Base-by-base conservation (phyloP, 2,329 filamentous ascomycete species). In the Exophiala sideris region DNA sequence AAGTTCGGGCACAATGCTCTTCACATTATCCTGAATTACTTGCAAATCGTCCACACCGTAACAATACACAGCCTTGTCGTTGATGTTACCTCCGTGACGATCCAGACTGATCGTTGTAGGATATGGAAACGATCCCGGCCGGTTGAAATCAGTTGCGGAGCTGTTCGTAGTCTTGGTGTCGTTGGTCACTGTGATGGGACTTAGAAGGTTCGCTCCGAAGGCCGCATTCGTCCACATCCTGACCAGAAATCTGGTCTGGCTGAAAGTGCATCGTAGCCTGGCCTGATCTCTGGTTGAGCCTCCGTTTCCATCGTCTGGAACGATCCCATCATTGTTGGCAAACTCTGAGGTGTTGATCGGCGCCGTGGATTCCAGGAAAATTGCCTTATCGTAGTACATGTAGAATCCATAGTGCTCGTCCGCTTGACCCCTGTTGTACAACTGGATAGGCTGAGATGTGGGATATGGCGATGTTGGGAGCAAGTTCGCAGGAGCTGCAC, bases 371-470 rank as follows among this genome's bases (percentile, higher is more conserved):
- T 52, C 52, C 58, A 95, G 77, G 74, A 92, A 95, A 59, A 95
- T 89, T 7, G 86, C 87, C 61, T 91, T 89, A 71, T 91, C 85
- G 70, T 88, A 97, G 76, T 96, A 95, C 0, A 82, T 88, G 73
- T 96, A 96, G 73, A 96, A 96, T 2, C 89, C 90, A 70, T 95
- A 96, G 71, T 96, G 90, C 69, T 97, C 92, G 0, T 86, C 86
- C 1, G 80, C 74, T 24, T 88, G 76, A 14, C 88, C 91, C 16
- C 91, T 87, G 68, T 97, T 89, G 69, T 86, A 97, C 1, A 97
- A 80, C 1, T 88, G 83, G 10, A 97, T 76, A 0, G 90, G 92
- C 65, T 97, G 94, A 56, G 75, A 73, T 0, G 77, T 72, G 0
- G 87, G 82, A 24, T 55, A 63, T 11, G 62, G 62, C 3, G 48